These are phyloP conservation scores for Kalmusia sp. DNA, from an alignment of 2,329 filamentous ascomycete genomes.

Conservation along the genomic window DNA sequence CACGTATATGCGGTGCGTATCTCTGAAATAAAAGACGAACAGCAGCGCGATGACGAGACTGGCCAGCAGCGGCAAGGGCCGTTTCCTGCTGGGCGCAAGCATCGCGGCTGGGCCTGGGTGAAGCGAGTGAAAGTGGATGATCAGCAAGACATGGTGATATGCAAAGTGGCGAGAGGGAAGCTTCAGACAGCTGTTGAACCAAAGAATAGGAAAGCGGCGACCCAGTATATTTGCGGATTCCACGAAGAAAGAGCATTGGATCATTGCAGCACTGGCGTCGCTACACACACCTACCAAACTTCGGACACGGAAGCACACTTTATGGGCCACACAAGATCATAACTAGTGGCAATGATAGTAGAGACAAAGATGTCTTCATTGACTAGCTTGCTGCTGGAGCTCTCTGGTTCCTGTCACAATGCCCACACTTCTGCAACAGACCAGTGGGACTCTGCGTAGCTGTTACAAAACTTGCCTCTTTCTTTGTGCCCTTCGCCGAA, in stretches of 20 bases:
- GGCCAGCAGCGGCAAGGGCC: conserved; percentile 38
- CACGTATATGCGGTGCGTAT: conserved; percentile 36
- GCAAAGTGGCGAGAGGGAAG: conserved; percentile 5
- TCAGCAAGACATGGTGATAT: conserved; percentile 27
- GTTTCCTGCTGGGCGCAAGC: conserved; percentile 42
- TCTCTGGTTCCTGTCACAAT: background rate
- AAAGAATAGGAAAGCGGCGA: background rate
- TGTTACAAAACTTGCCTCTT: background rate
- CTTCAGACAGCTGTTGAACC: background rate
- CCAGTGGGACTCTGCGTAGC: background rate
- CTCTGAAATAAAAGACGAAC: conserved; percentile 36
- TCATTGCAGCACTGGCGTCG: background rate
- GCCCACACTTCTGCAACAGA: background rate
- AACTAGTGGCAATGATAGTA: background rate
- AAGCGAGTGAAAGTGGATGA: background rate
- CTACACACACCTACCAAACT: background rate
- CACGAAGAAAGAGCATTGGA: conserved; percentile 1
- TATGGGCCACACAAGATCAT: background rate
- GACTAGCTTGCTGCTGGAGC: background rate
- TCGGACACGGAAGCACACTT: background rate
- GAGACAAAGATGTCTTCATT: no score
- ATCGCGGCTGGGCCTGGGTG: conserved; percentile 22
- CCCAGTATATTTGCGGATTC: background rate
- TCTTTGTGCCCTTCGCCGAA: no score
- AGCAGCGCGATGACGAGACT: conserved; percentile 32